These are phyloP conservation scores for Aspergillus vadensis DNA, from an alignment of 2,329 filamentous ascomycete genomes.

Conservation along the genomic window DNA sequence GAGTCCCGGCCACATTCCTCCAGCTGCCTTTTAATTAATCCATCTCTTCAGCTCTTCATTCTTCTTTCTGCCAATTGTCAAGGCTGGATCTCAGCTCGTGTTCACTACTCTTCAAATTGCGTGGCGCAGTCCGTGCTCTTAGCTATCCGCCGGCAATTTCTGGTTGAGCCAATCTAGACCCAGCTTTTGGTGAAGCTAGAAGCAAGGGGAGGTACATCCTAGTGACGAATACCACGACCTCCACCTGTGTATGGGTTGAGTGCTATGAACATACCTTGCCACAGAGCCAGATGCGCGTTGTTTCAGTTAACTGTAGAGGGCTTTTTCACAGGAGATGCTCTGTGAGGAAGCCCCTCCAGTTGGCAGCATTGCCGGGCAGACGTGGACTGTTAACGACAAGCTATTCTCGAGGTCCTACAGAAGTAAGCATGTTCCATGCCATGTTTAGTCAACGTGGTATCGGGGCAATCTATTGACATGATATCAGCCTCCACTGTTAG, in stretches of 20 bases:
- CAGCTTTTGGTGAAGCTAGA: background rate
- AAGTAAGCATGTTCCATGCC: slow-evolving; percentile 22
- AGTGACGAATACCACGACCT: background rate
- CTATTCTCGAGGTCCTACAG: slow-evolving; percentile 33
- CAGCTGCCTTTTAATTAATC: background rate
- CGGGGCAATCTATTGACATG: background rate
- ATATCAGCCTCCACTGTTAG: slow-evolving; percentile 47
- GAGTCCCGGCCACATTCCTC: background rate
- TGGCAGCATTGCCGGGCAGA: background rate
- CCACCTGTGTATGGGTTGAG: too few relatives aligned
- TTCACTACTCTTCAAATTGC: too few relatives aligned
- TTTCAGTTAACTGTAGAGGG: background rate
- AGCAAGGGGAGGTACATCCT: background rate
- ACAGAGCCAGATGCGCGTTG: background rate
- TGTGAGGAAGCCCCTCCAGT: background rate
- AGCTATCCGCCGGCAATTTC: background rate
- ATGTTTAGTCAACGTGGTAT: background rate
- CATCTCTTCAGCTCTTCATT: background rate
- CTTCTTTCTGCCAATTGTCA: background rate
- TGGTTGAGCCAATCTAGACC: background rate
- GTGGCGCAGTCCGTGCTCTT: background rate
- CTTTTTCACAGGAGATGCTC: background rate
- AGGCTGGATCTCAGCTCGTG: background rate
- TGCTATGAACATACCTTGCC: slow-evolving; percentile 1
- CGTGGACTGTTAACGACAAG: slow-evolving; percentile 32